Percentiles rank a stretch among this genome's conserved stretches.
Evolutionary conservation across 169 alveolate genomes (phyloP).

Genomic region (Besnoitia besnoiti): DNA sequence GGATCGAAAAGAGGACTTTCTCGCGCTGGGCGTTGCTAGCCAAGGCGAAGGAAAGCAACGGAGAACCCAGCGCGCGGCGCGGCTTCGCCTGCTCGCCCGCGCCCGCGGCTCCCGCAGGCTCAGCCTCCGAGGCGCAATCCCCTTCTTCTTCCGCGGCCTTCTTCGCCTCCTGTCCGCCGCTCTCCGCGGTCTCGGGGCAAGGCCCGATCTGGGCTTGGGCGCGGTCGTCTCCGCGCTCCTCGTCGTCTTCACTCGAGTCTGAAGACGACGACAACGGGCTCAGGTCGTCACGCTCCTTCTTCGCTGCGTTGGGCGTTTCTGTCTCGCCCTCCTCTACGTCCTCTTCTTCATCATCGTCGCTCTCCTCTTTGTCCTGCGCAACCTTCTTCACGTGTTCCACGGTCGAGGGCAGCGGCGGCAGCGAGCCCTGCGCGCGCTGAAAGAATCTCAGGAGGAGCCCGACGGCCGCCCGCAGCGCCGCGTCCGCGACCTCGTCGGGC

Average conservation of each 20-base stretch:
- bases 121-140: too few relatives aligned
- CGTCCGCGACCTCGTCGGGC: conserved; percentile 55
- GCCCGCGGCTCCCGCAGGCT: too few relatives aligned
- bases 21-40: not conserved
- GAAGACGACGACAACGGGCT: not conserved
- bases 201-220: too few relatives aligned
- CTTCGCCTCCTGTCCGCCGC: not conserved
- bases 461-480: conserved; percentile 46
- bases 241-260: not conserved
- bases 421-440: conserved; percentile 50
- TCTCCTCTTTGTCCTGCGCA: not conserved
- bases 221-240: too few relatives aligned
- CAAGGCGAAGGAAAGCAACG: not conserved
- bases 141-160: not conserved
- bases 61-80: not conserved
- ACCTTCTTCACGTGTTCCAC: not conserved
- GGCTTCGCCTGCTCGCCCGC: too few relatives aligned
- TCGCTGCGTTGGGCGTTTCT: not conserved
- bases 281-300: not conserved
- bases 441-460: conserved; percentile 53
- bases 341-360: conserved; percentile 8
- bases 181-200: too few relatives aligned
- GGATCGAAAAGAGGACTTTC: not conserved
- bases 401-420: conserved; percentile 36
- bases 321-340: not conserved